phyloP scores from a whole-genome alignment of 1,284 basidiomycete genomes.

The Microbotryum intermedium region DNA sequence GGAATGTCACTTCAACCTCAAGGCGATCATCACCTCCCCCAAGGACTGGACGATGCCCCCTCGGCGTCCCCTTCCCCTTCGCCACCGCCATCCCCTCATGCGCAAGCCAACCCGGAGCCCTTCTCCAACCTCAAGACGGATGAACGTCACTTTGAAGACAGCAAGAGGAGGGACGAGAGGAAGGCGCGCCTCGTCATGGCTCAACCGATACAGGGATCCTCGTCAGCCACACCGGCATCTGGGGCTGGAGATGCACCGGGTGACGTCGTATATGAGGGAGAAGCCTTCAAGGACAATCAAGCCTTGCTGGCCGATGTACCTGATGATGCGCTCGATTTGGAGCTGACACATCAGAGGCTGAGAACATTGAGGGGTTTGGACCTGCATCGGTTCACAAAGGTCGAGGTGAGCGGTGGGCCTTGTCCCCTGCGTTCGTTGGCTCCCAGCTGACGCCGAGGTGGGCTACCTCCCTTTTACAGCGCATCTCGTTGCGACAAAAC shows the following conservation, averaged over 20 bases:
- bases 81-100: neutral
- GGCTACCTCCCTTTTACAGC: constrained; percentile 63
- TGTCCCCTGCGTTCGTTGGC: no score
- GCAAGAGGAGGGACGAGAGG: constrained; percentile 23
- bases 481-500: constrained; percentile 85
- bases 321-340: constrained; percentile 68
- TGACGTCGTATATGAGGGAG: constrained; percentile 17
- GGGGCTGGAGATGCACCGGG: neutral
- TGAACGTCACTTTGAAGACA: constrained; percentile 32
- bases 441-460: constrained; percentile 45
- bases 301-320: constrained; percentile 47
- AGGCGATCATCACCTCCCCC: neutral
- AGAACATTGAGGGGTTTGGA: constrained; percentile 32
- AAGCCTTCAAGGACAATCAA: constrained; percentile 21
- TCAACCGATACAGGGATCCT: constrained; percentile 9
- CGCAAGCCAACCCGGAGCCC: neutral
- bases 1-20: neutral
- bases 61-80: neutral
- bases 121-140: constrained; percentile 19
- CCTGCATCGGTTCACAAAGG: constrained; percentile 28
- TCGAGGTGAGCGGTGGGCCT: constrained; percentile 23
- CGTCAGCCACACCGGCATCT: neutral
- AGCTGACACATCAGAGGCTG: constrained; percentile 77
- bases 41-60: neutral
- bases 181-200: constrained; percentile 27